Base-by-base conservation (phyloP, 129 eudicot species). In the Flaveria sonorensis region DNA sequence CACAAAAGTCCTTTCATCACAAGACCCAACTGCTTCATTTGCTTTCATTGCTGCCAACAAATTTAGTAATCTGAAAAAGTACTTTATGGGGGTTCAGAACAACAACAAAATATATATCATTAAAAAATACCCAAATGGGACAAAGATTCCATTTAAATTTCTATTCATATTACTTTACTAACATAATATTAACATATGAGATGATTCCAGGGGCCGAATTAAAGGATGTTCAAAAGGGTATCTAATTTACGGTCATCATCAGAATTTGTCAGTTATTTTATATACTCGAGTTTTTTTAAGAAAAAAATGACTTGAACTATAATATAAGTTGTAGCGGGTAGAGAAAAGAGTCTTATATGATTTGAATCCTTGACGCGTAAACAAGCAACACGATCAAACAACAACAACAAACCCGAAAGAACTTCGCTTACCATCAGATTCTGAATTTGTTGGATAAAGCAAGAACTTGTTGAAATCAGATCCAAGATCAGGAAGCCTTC, bases 401-500 rank as follows among this genome's bases (percentile, higher is more conserved):
- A 55, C 28, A 3, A 55, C 61, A 55, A 56, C 63, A 56, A 56
- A 56, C 7, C 1, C 20, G 6, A 77, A 7, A 68, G 52, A 56
- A 53, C 1, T 39, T 0, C 68, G 13, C 52, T 13, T 88, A 90
- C 97, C 96, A 14, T 82, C 84, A n/a, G 77, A 78, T 67, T 64
- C 89, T 20, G 85, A 83, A 69, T 51, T 76, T 36, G 87, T 28
- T 7, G 89, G 85, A 68, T 86, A 90, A 65, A 90, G 89, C 71
- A 86, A 71, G 72, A 85, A 86, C 10, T 75, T 55, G 15, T 62
- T 78, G 21, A 73, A 73, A 73, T 85, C 80, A 53, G 83, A 73
- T 5, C 88, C 88, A 55, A 89, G 89, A 79, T 64, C 56, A 9
- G 96, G 96, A 68, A 89, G 86, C 19, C 96, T 79, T 7, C 87